Base-by-base conservation (phyloP, 352 stramenopile species). In the Phytophthora fragariae region DNA sequence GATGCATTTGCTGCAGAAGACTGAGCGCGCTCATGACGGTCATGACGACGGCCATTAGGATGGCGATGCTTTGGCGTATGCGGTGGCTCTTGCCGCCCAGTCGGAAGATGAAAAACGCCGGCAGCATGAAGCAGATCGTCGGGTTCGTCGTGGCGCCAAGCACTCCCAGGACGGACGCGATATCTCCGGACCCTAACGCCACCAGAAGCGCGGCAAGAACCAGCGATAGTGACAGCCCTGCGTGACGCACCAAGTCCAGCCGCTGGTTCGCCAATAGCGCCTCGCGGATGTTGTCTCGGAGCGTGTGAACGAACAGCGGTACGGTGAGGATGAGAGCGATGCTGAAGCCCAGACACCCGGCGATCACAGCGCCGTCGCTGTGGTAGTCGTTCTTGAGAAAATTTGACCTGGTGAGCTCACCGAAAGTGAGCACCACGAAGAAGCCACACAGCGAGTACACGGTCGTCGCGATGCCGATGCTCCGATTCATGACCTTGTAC, bases 351-450 rank as follows among this genome's bases (percentile, higher is more conserved):
- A 96, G 75, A 67, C 77, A 89, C 10, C 89, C 91, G 2, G 82
- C 70, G 44, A 94, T 69, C 27, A 95, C 84, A 21, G 88, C 88
- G 19, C 76, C 81, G 60, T 96, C 86, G 12, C 84, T 64, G 56
- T 86, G 87, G 75, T 96, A 97, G 71, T 97, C 83, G 65, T 97
- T 97, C 67, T 91, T 89, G 58, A 97, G 76, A 44, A 97, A 97
- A 54, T 97, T 97, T 46, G 89, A 93, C 37, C 80, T 74, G 1
- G 89, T 95, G 9, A 78, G 67, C 7, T 89, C 84, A 5, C 90
- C 90, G 59, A 97, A 97, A 31, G 91, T 97, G 60, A 97, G 77
- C 64, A 96, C 89, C 31, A 94, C 91, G 68, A 96, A 96, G 19
- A 83, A 80, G 7, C 89, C 85, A 49, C 90, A 93, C 15, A 96